Percentiles rank a stretch among this genome's conserved stretches.
These are phyloP conservation scores for Fragosphaeria purpurea DNA, from an alignment of 2,329 filamentous ascomycete species.

Conservation along the genomic window DNA sequence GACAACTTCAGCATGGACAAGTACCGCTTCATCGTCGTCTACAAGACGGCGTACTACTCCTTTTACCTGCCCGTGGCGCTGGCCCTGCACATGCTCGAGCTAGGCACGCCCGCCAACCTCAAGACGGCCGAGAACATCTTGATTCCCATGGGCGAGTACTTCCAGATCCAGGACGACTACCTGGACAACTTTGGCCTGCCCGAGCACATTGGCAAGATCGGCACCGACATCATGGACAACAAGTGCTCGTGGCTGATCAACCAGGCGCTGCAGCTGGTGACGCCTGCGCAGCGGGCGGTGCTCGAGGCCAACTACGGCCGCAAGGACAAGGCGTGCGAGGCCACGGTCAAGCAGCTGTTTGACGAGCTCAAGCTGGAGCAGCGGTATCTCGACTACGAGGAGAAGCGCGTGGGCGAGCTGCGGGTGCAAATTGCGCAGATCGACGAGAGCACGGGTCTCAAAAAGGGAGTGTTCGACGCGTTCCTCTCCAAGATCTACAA, in stretches of 20 bases:
- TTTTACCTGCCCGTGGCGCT: slow-evolving; percentile 97
- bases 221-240: slow-evolving; percentile 98
- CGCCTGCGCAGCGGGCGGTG: slow-evolving; percentile 73
- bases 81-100: slow-evolving; percentile 72
- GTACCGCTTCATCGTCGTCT: slow-evolving; percentile 97
- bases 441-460: slow-evolving; percentile 80
- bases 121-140: slow-evolving; percentile 84
- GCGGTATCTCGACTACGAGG: slow-evolving; percentile 81
- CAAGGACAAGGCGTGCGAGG: slow-evolving; percentile 78
- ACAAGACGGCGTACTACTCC: slow-evolving; percentile 99
- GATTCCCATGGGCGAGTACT: slow-evolving; percentile 96
- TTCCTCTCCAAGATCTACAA: slow-evolving; percentile 98
- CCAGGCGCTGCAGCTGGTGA: slow-evolving; percentile 73
- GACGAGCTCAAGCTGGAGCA: slow-evolving; percentile 75
- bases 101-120: slow-evolving; percentile 81
- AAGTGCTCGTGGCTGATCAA: slow-evolving; percentile 99
- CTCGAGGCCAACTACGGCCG: slow-evolving; percentile 90
- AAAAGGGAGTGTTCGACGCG: slow-evolving; percentile 78
- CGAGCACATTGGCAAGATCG: slow-evolving; percentile 92
- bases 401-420: slow-evolving; percentile 73
- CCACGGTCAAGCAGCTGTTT: slow-evolving; percentile 79
- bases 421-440: slow-evolving; percentile 63
- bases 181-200: slow-evolving; percentile 95
- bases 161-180: slow-evolving; percentile 98
- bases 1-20: slow-evolving; percentile 93